Evolutionary conservation across 2,329 filamentous ascomycete genomes (phyloP).

Genomic region (Verticillium dahliae): DNA sequence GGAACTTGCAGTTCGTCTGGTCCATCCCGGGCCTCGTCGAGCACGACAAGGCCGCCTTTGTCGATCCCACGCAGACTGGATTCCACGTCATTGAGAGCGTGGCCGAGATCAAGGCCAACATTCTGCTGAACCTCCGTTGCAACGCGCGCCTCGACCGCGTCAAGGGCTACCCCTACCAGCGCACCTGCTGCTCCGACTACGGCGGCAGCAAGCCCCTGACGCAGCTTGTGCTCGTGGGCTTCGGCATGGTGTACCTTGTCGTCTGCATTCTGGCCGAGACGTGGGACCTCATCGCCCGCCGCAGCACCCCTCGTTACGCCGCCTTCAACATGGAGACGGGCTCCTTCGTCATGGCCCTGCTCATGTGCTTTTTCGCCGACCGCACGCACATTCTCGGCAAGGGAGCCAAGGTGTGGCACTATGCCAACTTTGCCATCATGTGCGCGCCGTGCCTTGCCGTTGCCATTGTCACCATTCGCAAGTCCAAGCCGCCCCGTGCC

Average conservation of each 20-base stretch:
- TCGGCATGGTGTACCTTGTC: slow-evolving; percentile 11
- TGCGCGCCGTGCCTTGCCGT: background rate
- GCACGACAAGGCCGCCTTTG: slow-evolving; percentile 6
- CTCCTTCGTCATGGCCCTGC: slow-evolving; percentile 16
- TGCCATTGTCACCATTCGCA: slow-evolving; percentile 1
- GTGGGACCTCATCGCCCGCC: slow-evolving; percentile 3
- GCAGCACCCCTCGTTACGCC: slow-evolving; percentile 2
- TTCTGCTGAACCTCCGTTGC: slow-evolving; percentile 47
- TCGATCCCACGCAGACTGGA: slow-evolving; percentile 15
- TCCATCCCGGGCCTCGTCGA: slow-evolving; percentile 10
- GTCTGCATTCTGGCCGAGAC: slow-evolving; percentile 9
- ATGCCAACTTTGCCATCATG: background rate
- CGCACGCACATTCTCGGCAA: slow-evolving; percentile 20
- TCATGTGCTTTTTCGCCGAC: slow-evolving; percentile 20
- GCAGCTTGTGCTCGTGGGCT: slow-evolving; percentile 13
- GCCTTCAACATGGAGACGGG: slow-evolving; percentile 17
- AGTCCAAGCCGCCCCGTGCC: background rate
- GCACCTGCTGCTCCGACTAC: slow-evolving; percentile 47
- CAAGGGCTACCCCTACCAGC: slow-evolving; percentile 32
- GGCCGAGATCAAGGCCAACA: slow-evolving; percentile 24
- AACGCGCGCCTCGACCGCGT: slow-evolving; percentile 28
- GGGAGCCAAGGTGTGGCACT: slow-evolving; percentile 1
- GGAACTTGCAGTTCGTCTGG: slow-evolving; percentile 14
- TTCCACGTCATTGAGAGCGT: slow-evolving; percentile 23
- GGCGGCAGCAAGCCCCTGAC: slow-evolving; percentile 9